Conservation (phyloP, 177 flowering plant genomes). For the Vitis hybrid region DNA sequence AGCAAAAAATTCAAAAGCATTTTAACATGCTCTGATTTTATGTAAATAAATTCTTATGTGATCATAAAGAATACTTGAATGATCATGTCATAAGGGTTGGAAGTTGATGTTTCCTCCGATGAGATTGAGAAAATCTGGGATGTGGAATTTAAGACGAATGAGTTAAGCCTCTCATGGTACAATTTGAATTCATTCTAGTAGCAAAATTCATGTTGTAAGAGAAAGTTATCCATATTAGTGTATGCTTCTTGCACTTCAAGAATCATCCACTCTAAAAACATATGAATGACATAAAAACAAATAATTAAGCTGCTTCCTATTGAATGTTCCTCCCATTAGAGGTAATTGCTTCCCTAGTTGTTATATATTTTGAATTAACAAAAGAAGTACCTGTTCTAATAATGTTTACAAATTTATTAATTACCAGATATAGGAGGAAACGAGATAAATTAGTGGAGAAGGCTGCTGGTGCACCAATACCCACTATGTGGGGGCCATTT, state of each 20-base stretch:
- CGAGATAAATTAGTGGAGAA: conserved; percentile 68
- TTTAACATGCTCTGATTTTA: too few relatives aligned
- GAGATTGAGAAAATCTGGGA: not conserved
- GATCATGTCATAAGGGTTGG: not conserved
- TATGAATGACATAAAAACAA: not conserved
- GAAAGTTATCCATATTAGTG: not conserved
- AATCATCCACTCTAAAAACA: not conserved
- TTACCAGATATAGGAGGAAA: conserved; percentile 63
- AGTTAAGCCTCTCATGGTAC: not conserved
- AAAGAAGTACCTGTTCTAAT: not conserved
- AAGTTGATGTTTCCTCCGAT: not conserved
- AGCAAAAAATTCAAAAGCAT: too few relatives aligned
- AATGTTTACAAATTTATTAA: not conserved
- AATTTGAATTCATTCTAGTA: not conserved
- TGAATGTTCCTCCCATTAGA: too few relatives aligned
- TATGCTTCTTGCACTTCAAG: too few relatives aligned
- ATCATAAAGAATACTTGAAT: not conserved
- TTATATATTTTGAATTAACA: not conserved
- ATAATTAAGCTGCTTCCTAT: not conserved
- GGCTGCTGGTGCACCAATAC: conserved; percentile 64
- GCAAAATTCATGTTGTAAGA: not conserved
- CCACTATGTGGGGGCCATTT: conserved; percentile 87
- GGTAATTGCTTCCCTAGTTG: too few relatives aligned
- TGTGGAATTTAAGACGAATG: not conserved
- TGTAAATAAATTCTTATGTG: too few relatives aligned